These are phyloP conservation scores for Lasiodiplodia hormozganensis DNA, from an alignment of 2,329 filamentous ascomycete genomes.

Conservation along the genomic window DNA sequence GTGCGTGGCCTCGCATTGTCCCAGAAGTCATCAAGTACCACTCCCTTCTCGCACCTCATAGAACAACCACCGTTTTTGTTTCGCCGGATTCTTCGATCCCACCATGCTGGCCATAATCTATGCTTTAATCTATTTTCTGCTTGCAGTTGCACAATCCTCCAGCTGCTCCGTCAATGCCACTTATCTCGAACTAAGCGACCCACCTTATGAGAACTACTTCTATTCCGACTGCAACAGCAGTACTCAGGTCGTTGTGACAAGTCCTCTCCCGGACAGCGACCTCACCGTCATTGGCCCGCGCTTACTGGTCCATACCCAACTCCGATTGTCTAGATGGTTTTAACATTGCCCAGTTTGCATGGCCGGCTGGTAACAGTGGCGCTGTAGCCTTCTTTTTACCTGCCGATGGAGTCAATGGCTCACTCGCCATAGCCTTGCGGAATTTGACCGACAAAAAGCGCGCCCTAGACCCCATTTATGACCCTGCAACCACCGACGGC, in stretches of 20 bases:
- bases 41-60: neutral
- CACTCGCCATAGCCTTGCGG: conserved; percentile 59
- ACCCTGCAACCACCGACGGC: conserved; percentile 35
- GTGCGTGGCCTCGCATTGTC: neutral
- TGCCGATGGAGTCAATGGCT: conserved; percentile 60
- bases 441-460: conserved; percentile 55
- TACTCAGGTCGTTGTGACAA: conserved; percentile 67
- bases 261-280: conserved; percentile 60
- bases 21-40: neutral
- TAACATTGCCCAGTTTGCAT: conserved; percentile 52
- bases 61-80: neutral
- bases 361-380: conserved; percentile 71
- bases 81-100: neutral
- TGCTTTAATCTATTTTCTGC: neutral
- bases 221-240: conserved; percentile 68
- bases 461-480: conserved; percentile 57
- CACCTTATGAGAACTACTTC: conserved; percentile 70
- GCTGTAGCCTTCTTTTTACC: conserved; percentile 64
- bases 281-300: conserved; percentile 63
- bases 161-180: conserved; percentile 39
- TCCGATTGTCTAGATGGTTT: neutral
- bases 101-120: conserved; percentile 2
- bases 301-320: conserved; percentile 52
- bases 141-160: neutral
- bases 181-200: conserved; percentile 58